Evolutionary conservation across 371 early-diverging fungal species (phyloP).

Genomic region (Lichtheimia ramosa): DNA sequence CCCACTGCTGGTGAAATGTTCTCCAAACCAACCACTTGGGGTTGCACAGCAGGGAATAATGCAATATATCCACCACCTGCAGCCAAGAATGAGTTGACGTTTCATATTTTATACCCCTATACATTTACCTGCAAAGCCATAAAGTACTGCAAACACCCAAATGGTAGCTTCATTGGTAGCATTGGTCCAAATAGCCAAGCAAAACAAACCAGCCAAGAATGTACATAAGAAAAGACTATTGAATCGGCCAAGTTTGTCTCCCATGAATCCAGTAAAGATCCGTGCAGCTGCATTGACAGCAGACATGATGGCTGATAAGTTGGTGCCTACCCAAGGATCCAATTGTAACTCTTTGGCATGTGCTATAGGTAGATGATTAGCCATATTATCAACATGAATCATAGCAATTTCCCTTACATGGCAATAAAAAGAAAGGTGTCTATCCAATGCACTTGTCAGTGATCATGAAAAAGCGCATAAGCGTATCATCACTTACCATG

Average conservation of each 20-base stretch:
- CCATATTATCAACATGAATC: too few relatives aligned
- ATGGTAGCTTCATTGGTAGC: slow-evolving; percentile 38
- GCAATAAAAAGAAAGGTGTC: slow-evolving; percentile 30
- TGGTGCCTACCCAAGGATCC: slow-evolving; percentile 37
- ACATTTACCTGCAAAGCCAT: slow-evolving; percentile 39
- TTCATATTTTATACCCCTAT: too few relatives aligned
- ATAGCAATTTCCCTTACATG: slow-evolving; percentile 22
- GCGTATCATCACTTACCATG: slow-evolving; percentile 22
- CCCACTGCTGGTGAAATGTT: slow-evolving; percentile 53
- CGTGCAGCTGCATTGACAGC: slow-evolving; percentile 52
- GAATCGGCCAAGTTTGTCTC: slow-evolving; percentile 60
- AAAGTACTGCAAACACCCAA: slow-evolving; percentile 41
- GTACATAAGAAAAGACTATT: slow-evolving; percentile 57
- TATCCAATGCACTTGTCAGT: not conserved
- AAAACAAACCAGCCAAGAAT: slow-evolving; percentile 39
- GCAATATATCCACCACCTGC: slow-evolving; percentile 52
- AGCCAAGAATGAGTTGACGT: too few relatives aligned
- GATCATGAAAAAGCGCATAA: not conserved
- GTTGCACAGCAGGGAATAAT: slow-evolving; percentile 48
- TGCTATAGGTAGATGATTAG: too few relatives aligned
- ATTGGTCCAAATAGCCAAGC: slow-evolving; percentile 38
- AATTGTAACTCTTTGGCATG: slow-evolving; percentile 31
- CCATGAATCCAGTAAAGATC: slow-evolving; percentile 45
- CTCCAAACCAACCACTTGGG: slow-evolving; percentile 52
- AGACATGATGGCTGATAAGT: slow-evolving; percentile 49